phyloP scores from a whole-genome alignment of 331 rosid genomes.

The Pyrus hybrid region DNA sequence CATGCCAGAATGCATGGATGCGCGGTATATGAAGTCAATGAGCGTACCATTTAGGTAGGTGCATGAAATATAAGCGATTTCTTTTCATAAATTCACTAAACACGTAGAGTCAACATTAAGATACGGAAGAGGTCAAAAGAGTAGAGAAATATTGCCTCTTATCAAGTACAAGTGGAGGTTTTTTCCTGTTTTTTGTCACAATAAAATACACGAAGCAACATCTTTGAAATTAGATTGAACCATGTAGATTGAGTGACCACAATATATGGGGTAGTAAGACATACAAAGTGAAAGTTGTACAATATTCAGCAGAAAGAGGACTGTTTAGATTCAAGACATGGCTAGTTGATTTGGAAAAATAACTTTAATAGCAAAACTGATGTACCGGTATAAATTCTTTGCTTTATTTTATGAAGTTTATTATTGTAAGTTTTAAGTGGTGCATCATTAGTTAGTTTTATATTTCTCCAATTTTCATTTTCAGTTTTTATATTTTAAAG shows the following conservation, averaged over 20 bases:
- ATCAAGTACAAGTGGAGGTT: not conserved
- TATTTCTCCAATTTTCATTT: not conserved
- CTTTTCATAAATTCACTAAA: slow-evolving; percentile 4
- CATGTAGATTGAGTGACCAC: too few species aligned
- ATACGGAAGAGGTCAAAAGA: slow-evolving; percentile 6
- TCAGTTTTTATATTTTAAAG: not conserved
- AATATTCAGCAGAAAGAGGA: not conserved
- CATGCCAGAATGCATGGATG: slow-evolving; percentile 97
- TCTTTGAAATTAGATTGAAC: not conserved
- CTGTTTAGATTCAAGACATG: not conserved
- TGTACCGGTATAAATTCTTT: not conserved
- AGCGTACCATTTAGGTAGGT: slow-evolving; percentile 60
- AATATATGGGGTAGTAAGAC: not conserved
- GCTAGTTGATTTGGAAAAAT: not conserved
- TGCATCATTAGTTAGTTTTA: not conserved
- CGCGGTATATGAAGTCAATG: slow-evolving; percentile 76
- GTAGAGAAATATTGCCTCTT: not conserved
- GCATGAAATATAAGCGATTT: slow-evolving; percentile 6
- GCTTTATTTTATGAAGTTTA: not conserved
- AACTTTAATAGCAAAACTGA: not conserved
- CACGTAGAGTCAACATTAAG: slow-evolving; percentile 5
- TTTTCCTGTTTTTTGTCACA: not conserved
- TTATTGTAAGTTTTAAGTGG: not conserved
- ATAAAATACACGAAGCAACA: not conserved
- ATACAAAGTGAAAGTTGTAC: too few species aligned